These are phyloP conservation scores for Phalaenopsis equestris DNA, from an alignment of 106 monocot genomes.

Conservation along the genomic window DNA sequence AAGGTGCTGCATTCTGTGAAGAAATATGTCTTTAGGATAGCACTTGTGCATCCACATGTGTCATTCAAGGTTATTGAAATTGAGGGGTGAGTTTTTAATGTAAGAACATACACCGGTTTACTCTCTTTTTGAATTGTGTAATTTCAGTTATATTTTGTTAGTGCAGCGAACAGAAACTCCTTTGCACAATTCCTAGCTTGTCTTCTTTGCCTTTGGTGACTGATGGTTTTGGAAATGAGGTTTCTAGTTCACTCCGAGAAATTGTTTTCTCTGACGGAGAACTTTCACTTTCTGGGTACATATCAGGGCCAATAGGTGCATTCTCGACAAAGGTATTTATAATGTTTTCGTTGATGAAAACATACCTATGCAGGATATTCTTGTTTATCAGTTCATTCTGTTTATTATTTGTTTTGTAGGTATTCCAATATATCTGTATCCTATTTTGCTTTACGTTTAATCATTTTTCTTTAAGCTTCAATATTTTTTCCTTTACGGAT, in stretches of 20 bases:
- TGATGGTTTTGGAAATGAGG: slow-evolving; percentile 55
- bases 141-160: slow-evolving; percentile 13
- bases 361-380: background rate
- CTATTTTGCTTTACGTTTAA: slow-evolving; percentile 21
- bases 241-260: slow-evolving; percentile 59
- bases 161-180: slow-evolving; percentile 68
- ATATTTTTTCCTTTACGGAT: slow-evolving; percentile 42
- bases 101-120: background rate
- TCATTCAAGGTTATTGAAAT: slow-evolving; percentile 66
- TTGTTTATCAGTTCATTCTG: slow-evolving; percentile 3
- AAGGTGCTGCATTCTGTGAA: slow-evolving; percentile 67
- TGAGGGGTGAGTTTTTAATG: slow-evolving; percentile 38
- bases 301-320: slow-evolving; percentile 48
- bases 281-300: slow-evolving; percentile 62
- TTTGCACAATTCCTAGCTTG: slow-evolving; percentile 44
- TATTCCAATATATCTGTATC: slow-evolving; percentile 94
- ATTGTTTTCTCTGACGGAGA: slow-evolving; percentile 37
- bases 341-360: background rate
- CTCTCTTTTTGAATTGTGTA: background rate
- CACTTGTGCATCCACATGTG: slow-evolving; percentile 70
- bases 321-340: slow-evolving; percentile 50
- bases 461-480: background rate
- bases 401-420: slow-evolving; percentile 40
- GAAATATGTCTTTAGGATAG: slow-evolving; percentile 68
- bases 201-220: slow-evolving; percentile 66